Evolutionary conservation across 257 asterid species (phyloP).

Genomic region (Ilex aquifolium): DNA sequence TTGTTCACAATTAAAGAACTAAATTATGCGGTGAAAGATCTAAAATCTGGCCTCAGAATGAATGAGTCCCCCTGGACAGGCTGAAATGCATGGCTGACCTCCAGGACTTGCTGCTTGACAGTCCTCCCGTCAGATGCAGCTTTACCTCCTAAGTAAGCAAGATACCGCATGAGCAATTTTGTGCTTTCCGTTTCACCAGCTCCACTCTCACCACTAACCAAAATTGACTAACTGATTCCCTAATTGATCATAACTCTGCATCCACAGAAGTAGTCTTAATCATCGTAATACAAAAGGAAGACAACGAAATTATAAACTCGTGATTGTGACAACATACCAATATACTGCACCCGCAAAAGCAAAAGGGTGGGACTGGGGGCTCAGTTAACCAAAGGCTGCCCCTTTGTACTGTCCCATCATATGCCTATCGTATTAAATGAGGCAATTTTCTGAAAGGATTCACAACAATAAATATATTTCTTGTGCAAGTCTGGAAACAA

Average conservation of each 20-base stretch:
- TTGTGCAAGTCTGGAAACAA: constrained; percentile 27
- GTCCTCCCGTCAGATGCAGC: constrained; percentile 79
- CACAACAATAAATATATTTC: constrained; percentile 27
- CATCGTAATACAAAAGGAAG: neutral
- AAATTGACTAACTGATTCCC: constrained; percentile 6
- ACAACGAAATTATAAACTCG: neutral
- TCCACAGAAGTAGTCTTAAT: neutral
- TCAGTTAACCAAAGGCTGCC: constrained; percentile 67
- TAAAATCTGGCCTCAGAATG: neutral
- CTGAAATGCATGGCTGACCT: constrained; percentile 39
- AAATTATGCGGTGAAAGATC: too few species aligned
- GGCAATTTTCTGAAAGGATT: constrained; percentile 50
- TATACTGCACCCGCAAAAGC: neutral
- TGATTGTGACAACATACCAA: neutral
- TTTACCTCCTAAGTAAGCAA: constrained; percentile 99
- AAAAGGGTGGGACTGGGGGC: constrained; percentile 4
- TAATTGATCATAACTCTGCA: constrained; percentile 11
- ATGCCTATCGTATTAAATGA: constrained; percentile 44
- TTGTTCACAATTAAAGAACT: constrained; percentile 5
- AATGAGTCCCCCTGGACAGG: too few species aligned
- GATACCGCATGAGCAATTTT: constrained; percentile 11
- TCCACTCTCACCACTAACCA: constrained; percentile 20
- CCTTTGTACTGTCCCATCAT: constrained; percentile 52
- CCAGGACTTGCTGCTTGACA: constrained; percentile 95
- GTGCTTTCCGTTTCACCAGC: constrained; percentile 15